Base-by-base conservation (phyloP, 306 rosid species). In the Quercus variabilis region DNA sequence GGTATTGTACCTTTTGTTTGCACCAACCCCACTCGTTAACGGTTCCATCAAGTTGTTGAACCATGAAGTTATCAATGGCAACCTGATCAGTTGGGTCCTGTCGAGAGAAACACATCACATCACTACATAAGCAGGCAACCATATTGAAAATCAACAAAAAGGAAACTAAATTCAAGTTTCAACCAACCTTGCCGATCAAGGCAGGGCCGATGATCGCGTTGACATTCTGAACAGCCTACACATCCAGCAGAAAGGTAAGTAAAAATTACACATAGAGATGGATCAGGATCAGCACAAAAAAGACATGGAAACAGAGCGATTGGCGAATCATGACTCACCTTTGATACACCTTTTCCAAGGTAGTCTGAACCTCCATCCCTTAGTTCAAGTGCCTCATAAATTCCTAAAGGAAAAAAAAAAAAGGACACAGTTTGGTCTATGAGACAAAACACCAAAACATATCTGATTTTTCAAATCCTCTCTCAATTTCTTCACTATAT, bases 21-120 rank as follows among this genome's bases (percentile, higher is more conserved):
- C 99, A 96, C 99, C 99, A 96, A 69, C 99, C 99, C 98, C 99
- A 96, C 85, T 96, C 98, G 6, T 96, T 96, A 68, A 88, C 92
- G 51, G 99, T 96, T 84, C 96, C 99, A 85, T 96, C 99, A 55
- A 96, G 98, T 75, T 93, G 77, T 79, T 96, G 98, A 87, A 96
- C 98, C 94, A 96, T 93, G 23, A 88, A 81, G 86, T 93, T 96
- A 86, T 96, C 99, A 78, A 96, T 87, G 6, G 69, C 87, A 12
- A 88, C 82, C 80, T 96, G 99, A 77, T 93, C 82, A 31, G 92
- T 86, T 72, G 99, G 98, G 51, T 93, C 98, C 99, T 95, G 83
- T 75, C 56, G 46, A 26, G 55, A 10, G 64, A 31, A 79, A 79
- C 62, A 41, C 15, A 55, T 41, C 25, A 41, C 46, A 41, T 41